A percentile compares a stretch with the other conserved stretches of the same genome.
phyloP scores from a whole-genome alignment of 2,329 filamentous ascomycete species.

The Colletotrichum destructivum region DNA sequence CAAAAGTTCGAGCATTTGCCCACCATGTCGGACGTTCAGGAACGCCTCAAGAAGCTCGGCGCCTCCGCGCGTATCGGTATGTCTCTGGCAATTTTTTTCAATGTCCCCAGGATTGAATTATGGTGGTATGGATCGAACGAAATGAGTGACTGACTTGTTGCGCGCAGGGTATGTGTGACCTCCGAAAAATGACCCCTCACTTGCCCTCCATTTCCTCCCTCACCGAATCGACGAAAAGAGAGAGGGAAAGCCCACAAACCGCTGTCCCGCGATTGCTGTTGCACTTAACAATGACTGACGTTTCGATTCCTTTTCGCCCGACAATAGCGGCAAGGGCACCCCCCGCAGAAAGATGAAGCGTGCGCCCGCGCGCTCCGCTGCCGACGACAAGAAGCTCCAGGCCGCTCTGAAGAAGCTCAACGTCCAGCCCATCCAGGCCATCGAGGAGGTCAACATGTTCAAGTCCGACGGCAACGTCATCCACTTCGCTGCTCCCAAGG shows the following conservation, averaged over 20 bases:
- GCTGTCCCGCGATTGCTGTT: conserved; percentile 16
- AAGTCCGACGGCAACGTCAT: conserved; percentile 99
- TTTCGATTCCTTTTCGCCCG: conserved; percentile 34
- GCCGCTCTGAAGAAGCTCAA: conserved; percentile 98
- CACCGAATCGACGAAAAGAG: conserved; percentile 14
- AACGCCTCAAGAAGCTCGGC: conserved; percentile 73
- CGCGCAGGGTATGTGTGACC: conserved; percentile 55
- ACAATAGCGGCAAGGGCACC: conserved; percentile 90
- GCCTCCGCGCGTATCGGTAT: conserved; percentile 76
- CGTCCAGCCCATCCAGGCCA: conserved; percentile 98
- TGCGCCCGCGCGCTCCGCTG: conserved; percentile 90
- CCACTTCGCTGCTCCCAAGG: conserved; percentile 98
- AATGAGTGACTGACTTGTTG: conserved; percentile 33
- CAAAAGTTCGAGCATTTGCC: conserved; percentile 42
- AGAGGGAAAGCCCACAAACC: conserved; percentile 9
- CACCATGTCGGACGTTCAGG: conserved; percentile 71
- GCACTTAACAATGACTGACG: conserved; percentile 49
- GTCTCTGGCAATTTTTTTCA: conserved; percentile 53
- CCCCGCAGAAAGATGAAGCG: conserved; percentile 99
- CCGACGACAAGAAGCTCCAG: conserved; percentile 99
- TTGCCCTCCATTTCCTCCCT: conserved; percentile 18
- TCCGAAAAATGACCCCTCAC: conserved; percentile 41
- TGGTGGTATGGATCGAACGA: neutral
- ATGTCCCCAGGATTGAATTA: neutral
- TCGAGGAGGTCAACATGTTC: conserved; percentile 99